phyloP scores from a whole-genome alignment of 176 grass and related monocot genomes.

The Aechmea fasciata region DNA sequence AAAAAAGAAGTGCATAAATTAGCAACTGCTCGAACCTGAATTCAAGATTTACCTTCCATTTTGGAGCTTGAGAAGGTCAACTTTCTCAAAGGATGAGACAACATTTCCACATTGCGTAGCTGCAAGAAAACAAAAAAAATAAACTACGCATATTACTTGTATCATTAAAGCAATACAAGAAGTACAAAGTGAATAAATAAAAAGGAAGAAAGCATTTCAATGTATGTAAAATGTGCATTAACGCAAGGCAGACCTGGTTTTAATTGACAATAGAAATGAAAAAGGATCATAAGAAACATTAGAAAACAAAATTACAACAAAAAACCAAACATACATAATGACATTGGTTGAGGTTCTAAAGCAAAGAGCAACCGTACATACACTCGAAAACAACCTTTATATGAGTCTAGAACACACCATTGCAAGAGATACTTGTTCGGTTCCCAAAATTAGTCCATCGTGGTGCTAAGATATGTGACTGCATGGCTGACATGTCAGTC shows the following conservation, averaged over 20 bases:
- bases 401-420: slow-evolving; percentile 90
- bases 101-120: slow-evolving; percentile 49
- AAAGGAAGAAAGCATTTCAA: not conserved
- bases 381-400: slow-evolving; percentile 36
- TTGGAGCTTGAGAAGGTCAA: slow-evolving; percentile 96
- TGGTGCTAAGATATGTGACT: slow-evolving; percentile 41
- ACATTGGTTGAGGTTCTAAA: not conserved
- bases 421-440: slow-evolving; percentile 48
- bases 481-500: slow-evolving; percentile 59
- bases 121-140: slow-evolving; percentile 35
- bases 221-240: not conserved
- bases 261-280: not conserved
- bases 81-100: slow-evolving; percentile 49
- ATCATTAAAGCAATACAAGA: slow-evolving; percentile 3
- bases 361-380: slow-evolving; percentile 19
- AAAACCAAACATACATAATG: not conserved
- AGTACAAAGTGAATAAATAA: slow-evolving; percentile 18
- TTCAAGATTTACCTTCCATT: slow-evolving; percentile 69
- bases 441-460: slow-evolving; percentile 36
- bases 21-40: slow-evolving; percentile 1
- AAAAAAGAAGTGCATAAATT: not conserved
- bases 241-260: not conserved
- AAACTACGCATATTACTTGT: slow-evolving; percentile 12
- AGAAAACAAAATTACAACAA: not conserved
- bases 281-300: not conserved